Conservation (phyloP, 345 rosid species). For the Linum usitatissimum region DNA sequence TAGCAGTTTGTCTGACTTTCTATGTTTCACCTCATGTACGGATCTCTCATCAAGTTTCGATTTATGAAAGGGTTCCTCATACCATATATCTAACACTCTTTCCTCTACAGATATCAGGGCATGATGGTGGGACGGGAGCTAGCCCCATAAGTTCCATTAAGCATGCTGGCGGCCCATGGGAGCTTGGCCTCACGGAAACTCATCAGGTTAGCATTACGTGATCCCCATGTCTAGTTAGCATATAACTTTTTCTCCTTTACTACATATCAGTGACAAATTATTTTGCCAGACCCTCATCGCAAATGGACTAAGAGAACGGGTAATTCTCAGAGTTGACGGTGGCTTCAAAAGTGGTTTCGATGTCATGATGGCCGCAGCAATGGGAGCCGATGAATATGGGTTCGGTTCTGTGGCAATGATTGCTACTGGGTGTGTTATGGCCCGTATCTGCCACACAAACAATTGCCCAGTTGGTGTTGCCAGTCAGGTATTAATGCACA, state of each 20-base stretch:
- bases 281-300: conserved; percentile 69
- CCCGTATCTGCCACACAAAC: conserved; percentile 99
- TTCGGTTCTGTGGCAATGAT: conserved; percentile 99
- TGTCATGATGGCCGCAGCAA: conserved; percentile 86
- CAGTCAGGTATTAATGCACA: conserved; percentile 59
- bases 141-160: conserved; percentile 97
- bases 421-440: conserved; percentile 99
- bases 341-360: conserved; percentile 94
- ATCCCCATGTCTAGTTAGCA: not conserved
- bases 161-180: conserved; percentile 99
- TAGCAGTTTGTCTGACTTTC: not conserved
- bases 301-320: conserved; percentile 97
- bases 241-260: not conserved
- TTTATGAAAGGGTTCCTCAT: not conserved
- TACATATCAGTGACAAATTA: not conserved
- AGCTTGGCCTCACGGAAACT: conserved; percentile 86
- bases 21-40: not conserved
- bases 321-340: conserved; percentile 89
- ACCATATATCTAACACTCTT: conserved; percentile 1
- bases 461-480: conserved; percentile 99
- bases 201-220: conserved; percentile 53
- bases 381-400: conserved; percentile 99
- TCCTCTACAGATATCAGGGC: conserved; percentile 77
- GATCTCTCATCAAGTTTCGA: not conserved
- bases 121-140: conserved; percentile 99